A percentile compares a stretch with the other conserved stretches of the same genome.
These are phyloP conservation scores for Voacanga thouarsii DNA, from an alignment of 257 asterid genomes.

Conservation along the genomic window DNA sequence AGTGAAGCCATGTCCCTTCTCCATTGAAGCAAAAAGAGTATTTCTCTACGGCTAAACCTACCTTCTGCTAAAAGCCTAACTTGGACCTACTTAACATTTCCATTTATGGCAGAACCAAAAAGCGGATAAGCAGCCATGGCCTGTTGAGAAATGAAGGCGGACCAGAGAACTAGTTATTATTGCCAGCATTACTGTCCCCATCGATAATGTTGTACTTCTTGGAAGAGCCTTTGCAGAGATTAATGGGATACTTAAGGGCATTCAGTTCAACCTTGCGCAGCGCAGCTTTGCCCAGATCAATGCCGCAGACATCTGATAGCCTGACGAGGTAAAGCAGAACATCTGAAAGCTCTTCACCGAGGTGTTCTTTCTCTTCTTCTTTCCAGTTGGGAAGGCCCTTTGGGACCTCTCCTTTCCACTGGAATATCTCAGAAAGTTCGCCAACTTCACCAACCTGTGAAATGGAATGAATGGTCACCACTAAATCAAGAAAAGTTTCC, in stretches of 20 bases:
- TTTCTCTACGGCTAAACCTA: background rate
- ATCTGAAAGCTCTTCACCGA: constrained; percentile 42
- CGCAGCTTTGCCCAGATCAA: constrained; percentile 45
- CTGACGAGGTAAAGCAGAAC: constrained; percentile 35
- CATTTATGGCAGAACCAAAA: constrained; percentile 2
- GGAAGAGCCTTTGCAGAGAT: constrained; percentile 11
- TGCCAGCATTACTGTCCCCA: background rate
- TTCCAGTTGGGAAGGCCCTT: constrained; percentile 42
- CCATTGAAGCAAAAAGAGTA: background rate
- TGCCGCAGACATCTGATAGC: constrained; percentile 38
- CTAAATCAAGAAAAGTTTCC: too few species aligned
- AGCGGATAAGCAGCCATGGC: background rate
- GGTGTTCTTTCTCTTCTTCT: constrained; percentile 33
- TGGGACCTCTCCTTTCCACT: constrained; percentile 46
- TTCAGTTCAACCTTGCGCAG: constrained; percentile 37
- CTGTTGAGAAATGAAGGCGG: background rate
- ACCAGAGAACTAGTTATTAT: background rate
- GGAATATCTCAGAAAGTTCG: constrained; percentile 41
- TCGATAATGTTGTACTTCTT: background rate
- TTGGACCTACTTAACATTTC: background rate
- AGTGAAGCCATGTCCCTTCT: background rate
- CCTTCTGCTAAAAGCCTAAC: background rate
- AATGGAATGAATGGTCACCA: background rate
- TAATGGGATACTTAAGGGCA: constrained; percentile 34
- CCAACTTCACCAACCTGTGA: constrained; percentile 42